phyloP scores from a whole-genome alignment of 345 rosid genomes.

The Passiflora organensis region DNA sequence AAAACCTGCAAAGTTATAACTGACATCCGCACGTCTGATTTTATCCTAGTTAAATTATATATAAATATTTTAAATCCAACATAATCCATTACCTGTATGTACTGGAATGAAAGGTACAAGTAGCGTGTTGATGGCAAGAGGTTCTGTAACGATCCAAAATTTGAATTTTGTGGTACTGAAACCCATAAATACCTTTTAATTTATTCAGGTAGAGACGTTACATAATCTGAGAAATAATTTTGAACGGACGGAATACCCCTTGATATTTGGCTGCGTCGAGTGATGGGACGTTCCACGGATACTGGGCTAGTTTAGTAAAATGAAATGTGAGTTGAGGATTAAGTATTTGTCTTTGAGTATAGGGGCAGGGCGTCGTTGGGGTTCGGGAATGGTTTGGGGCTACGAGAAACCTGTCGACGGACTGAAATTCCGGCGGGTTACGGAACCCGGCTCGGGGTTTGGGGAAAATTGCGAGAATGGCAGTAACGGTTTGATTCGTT shows the following conservation, averaged over 20 bases:
- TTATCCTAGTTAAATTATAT: too few relatives aligned
- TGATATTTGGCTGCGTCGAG: neutral
- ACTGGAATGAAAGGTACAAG: too few relatives aligned
- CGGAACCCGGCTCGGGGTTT: neutral
- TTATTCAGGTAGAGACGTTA: neutral
- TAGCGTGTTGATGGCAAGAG: neutral
- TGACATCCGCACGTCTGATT: too few relatives aligned
- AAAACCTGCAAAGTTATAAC: too few relatives aligned
- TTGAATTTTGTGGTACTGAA: constrained; percentile 2
- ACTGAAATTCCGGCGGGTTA: constrained; percentile 25
- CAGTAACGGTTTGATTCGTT: constrained; percentile 24
- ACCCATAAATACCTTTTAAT: neutral
- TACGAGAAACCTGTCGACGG: constrained; percentile 11
- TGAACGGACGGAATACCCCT: constrained; percentile 6
- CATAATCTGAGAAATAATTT: constrained; percentile 1
- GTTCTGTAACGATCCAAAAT: constrained; percentile 11
- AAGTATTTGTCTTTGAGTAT: neutral
- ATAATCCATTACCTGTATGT: too few relatives aligned
- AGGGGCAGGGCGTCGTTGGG: constrained; percentile 5
- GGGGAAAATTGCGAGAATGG: constrained; percentile 2
- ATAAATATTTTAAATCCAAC: too few relatives aligned
- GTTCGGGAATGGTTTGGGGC: constrained; percentile 9
- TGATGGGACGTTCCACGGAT: too few relatives aligned
- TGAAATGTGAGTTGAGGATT: neutral
- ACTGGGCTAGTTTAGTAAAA: constrained; percentile 7